Conservation (phyloP, 2,329 filamentous ascomycete genomes). For the Achaetomium macrosporum region DNA sequence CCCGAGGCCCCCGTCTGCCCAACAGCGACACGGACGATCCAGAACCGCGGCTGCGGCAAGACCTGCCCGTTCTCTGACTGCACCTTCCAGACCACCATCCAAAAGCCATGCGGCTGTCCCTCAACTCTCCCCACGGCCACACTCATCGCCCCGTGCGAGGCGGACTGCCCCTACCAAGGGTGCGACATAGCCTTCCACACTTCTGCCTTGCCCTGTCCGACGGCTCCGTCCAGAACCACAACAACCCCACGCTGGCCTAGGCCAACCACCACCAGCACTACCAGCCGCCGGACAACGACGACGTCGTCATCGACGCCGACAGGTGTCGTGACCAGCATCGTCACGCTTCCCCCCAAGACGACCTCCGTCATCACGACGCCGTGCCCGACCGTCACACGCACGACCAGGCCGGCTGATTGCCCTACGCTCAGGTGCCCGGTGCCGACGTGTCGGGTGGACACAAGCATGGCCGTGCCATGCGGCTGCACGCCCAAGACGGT, state of each 20-base stretch:
- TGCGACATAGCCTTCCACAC: conserved; percentile 27
- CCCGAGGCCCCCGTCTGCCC: conserved; percentile 20
- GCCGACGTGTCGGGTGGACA: conserved; percentile 30
- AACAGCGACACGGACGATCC: conserved; percentile 26
- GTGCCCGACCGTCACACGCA: conserved; percentile 32
- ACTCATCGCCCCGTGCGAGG: conserved; percentile 27
- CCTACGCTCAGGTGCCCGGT: conserved; percentile 31
- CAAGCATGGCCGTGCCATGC: conserved; percentile 31
- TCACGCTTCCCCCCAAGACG: conserved; percentile 22
- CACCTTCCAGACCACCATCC: conserved; percentile 25
- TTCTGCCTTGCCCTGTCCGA: conserved; percentile 20
- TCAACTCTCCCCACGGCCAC: conserved; percentile 26
- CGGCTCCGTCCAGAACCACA: conserved; percentile 15
- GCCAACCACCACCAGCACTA: conserved; percentile 23
- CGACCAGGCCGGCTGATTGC: conserved; percentile 31
- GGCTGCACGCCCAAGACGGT: conserved; percentile 32
- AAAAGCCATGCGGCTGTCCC: conserved; percentile 28
- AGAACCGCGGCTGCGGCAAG: conserved; percentile 24
- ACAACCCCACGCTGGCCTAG: conserved; percentile 12
- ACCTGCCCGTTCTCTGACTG: conserved; percentile 26
- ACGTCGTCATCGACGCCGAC: conserved; percentile 20
- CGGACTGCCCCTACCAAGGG: conserved; percentile 27
- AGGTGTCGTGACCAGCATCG: conserved; percentile 20
- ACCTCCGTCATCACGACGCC: conserved; percentile 18
- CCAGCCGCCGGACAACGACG: conserved; percentile 3